Conservation (phyloP, 306 rosid species). For the Cyclanthera cordifolia region DNA sequence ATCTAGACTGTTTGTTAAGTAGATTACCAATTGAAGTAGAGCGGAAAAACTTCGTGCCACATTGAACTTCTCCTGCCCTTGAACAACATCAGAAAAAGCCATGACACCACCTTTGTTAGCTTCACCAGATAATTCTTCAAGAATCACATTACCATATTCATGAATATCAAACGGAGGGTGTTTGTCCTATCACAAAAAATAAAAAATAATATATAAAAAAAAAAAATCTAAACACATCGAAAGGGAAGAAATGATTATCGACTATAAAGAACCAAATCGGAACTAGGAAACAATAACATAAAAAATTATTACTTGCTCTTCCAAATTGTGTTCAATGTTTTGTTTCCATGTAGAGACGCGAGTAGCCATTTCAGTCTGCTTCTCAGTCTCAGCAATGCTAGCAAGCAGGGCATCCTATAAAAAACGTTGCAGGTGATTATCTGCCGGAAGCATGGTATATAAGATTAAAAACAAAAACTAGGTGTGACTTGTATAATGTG, state of each 20-base stretch:
- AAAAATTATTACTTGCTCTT: slow-evolving; percentile 62
- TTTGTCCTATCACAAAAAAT: slow-evolving; percentile 38
- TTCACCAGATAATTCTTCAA: slow-evolving; percentile 51
- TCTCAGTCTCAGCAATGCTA: slow-evolving; percentile 76
- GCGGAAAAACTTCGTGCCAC: slow-evolving; percentile 90
- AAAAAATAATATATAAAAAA: too few relatives aligned
- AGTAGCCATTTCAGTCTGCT: slow-evolving; percentile 73
- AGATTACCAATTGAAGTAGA: slow-evolving; percentile 72
- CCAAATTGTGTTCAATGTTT: slow-evolving; percentile 66
- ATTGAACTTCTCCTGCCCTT: slow-evolving; percentile 52
- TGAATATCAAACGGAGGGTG: slow-evolving; percentile 76
- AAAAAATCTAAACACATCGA: too few relatives aligned
- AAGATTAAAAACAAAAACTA: not conserved
- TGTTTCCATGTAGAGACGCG: slow-evolving; percentile 90
- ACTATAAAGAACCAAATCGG: not conserved
- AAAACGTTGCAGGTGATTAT: not conserved
- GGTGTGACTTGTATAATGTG: not conserved
- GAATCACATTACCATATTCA: slow-evolving; percentile 53
- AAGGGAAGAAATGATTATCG: slow-evolving; percentile 1
- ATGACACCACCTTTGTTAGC: slow-evolving; percentile 27
- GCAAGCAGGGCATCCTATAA: slow-evolving; percentile 72
- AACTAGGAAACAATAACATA: slow-evolving; percentile 3
- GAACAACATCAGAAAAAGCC: slow-evolving; percentile 56
- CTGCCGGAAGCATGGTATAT: too few relatives aligned
- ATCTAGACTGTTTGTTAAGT: not conserved